Conservation (phyloP, 2,329 filamentous ascomycete genomes). For the Cladosporium sp. region DNA sequence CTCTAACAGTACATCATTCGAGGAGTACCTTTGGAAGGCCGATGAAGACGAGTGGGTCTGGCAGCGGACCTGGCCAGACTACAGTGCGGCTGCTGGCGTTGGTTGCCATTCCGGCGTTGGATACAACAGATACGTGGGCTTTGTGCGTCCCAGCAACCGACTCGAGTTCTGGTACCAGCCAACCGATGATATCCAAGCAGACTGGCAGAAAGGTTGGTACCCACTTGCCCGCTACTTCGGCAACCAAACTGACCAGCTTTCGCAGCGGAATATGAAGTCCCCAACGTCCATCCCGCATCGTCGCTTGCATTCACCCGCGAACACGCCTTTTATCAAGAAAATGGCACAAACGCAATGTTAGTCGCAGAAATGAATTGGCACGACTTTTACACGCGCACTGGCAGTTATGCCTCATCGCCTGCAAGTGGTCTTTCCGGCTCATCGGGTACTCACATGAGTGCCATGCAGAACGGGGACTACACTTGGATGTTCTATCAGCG, state of each 20-base stretch:
- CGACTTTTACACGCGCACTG: neutral
- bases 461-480: neutral
- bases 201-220: neutral
- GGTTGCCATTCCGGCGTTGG: neutral
- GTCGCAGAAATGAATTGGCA: neutral
- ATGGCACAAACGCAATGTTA: neutral
- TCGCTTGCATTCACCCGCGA: neutral
- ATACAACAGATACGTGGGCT: neutral
- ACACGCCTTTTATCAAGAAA: neutral
- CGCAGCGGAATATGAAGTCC: neutral
- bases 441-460: neutral
- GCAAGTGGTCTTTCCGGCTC: neutral
- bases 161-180: conserved; percentile 2
- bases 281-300: neutral
- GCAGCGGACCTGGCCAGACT: neutral
- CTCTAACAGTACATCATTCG: neutral
- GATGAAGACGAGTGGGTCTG: neutral
- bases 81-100: neutral
- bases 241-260: neutral
- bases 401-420: neutral
- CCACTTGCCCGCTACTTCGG: too few species aligned
- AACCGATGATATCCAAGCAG: neutral
- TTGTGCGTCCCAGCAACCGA: neutral
- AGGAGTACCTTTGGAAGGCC: neutral
- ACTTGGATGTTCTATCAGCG: neutral